These are phyloP conservation scores for Penicillium argentinense DNA, from an alignment of 495 filamentous ascomycete genomes.

Conservation along the genomic window DNA sequence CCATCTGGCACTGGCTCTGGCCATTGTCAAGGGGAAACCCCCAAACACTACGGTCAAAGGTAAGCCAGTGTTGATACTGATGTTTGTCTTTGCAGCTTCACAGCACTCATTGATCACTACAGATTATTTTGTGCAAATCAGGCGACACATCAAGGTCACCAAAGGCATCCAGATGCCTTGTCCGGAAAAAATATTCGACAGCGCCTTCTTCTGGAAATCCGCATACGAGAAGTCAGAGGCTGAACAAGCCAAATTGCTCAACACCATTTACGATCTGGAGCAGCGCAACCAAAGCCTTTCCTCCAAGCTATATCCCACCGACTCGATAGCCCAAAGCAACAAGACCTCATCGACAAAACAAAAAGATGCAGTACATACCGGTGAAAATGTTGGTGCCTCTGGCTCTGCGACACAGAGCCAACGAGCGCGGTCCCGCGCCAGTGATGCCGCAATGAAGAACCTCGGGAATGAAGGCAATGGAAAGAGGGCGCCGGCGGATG, in stretches of 20 bases:
- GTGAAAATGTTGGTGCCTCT: not conserved
- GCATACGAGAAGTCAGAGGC: slow-evolving; percentile 47
- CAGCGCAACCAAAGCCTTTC: slow-evolving; percentile 30
- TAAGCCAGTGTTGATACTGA: slow-evolving; percentile 10
- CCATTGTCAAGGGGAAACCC: slow-evolving; percentile 47
- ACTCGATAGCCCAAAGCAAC: not conserved
- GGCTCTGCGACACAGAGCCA: not conserved
- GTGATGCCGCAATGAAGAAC: not conserved
- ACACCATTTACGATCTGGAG: slow-evolving; percentile 44
- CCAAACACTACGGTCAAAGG: slow-evolving; percentile 35
- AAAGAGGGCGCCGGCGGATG: no score
- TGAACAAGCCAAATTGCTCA: slow-evolving; percentile 44
- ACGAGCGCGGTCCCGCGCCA: not conserved
- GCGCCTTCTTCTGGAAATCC: slow-evolving; percentile 49
- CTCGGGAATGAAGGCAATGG: not conserved
- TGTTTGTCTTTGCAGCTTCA: not conserved
- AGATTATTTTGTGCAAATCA: slow-evolving; percentile 45
- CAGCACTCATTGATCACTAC: not conserved
- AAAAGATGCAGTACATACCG: slow-evolving; percentile 6
- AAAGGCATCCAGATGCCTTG: slow-evolving; percentile 9
- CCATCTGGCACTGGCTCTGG: slow-evolving; percentile 47
- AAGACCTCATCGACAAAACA: slow-evolving; percentile 24
- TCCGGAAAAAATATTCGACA: slow-evolving; percentile 45
- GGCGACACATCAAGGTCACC: slow-evolving; percentile 33
- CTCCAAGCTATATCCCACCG: slow-evolving; percentile 17